Conservation (phyloP, 805 yeast genomes). For the Blastobotrys terrestris region DNA sequence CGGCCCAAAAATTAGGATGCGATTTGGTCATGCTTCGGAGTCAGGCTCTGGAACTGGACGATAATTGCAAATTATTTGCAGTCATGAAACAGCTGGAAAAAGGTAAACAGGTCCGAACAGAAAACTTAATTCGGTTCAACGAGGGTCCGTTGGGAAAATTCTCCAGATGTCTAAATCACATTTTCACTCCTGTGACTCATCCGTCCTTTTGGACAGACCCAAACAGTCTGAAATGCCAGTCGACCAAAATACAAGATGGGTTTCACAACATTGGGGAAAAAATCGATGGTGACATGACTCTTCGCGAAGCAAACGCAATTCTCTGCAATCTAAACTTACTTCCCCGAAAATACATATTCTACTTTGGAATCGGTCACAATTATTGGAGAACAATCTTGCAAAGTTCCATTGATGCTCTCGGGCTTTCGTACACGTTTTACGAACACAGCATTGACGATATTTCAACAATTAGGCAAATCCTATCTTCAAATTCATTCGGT, state of each 20-base stretch:
- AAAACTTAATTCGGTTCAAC: slow-evolving; percentile 8
- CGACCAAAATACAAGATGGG: background rate
- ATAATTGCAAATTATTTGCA: slow-evolving; percentile 4
- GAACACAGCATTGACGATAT: background rate
- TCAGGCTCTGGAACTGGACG: slow-evolving; percentile 7
- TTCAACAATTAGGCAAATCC: slow-evolving; percentile 1
- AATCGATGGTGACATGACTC: background rate
- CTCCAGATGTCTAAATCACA: slow-evolving; percentile 9
- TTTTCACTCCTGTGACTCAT: slow-evolving; percentile 9
- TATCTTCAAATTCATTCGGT: slow-evolving; percentile 4
- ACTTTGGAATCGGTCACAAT: slow-evolving; percentile 1
- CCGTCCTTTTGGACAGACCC: slow-evolving; percentile 5
- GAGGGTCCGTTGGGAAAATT: slow-evolving; percentile 8
- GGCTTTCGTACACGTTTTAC: background rate
- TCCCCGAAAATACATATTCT: slow-evolving; percentile 3
- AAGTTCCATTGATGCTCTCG: slow-evolving; percentile 3
- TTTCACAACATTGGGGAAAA: background rate
- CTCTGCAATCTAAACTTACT: slow-evolving; percentile 3
- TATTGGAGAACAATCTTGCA: background rate
- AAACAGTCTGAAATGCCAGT: slow-evolving; percentile 5
- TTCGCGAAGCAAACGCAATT: slow-evolving; percentile 1
- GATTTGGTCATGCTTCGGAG: slow-evolving; percentile 3
- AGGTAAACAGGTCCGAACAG: background rate
- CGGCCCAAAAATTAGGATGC: background rate
- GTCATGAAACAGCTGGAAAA: background rate